A percentile compares a stretch with the other conserved stretches of the same genome.
Evolutionary conservation across 208 protist genomes (phyloP).

Genomic region (Trypanosoma brucei): DNA sequence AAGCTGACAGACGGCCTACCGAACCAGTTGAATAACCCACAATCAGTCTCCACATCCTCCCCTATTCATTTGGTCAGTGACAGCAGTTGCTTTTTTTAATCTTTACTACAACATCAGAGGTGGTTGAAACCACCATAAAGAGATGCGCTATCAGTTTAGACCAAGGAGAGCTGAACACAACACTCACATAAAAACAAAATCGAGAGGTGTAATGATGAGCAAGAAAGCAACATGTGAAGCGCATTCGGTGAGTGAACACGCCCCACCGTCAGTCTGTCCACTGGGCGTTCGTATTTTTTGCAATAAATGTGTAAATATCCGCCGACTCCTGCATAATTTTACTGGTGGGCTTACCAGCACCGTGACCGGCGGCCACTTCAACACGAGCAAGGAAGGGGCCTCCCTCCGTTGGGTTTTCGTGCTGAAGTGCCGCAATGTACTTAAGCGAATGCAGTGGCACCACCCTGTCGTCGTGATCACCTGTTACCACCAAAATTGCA

Average conservation of each 20-base stretch:
- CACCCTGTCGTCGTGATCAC: constrained; percentile 95
- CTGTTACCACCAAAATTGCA: constrained; percentile 86
- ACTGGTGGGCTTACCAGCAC: constrained; percentile 89
- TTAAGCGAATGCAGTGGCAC: constrained; percentile 95
- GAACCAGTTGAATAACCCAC: too few species aligned
- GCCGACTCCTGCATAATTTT: constrained; percentile 86
- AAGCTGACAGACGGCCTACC: too few species aligned
- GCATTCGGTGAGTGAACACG: not conserved
- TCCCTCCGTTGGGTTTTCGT: constrained; percentile 60
- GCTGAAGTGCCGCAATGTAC: constrained; percentile 91
- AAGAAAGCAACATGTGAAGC: not conserved
- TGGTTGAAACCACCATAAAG: too few species aligned
- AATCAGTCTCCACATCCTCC: too few species aligned
- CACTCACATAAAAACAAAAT: not conserved
- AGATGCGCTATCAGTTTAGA: too few species aligned
- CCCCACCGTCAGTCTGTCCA: constrained; percentile 42
- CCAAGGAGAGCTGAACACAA: too few species aligned
- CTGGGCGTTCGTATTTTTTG: constrained; percentile 65
- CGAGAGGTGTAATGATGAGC: not conserved
- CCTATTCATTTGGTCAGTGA: too few species aligned
- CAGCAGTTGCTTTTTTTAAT: too few species aligned
- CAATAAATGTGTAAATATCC: constrained; percentile 92
- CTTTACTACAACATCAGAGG: too few species aligned
- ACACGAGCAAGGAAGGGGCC: constrained; percentile 83
- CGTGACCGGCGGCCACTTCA: constrained; percentile 84